Evolutionary conservation across 2,329 filamentous ascomycete genomes (phyloP), one percentile per base, ranked within the genome.

Genomic region (Harringtonia lauricola): DNA sequence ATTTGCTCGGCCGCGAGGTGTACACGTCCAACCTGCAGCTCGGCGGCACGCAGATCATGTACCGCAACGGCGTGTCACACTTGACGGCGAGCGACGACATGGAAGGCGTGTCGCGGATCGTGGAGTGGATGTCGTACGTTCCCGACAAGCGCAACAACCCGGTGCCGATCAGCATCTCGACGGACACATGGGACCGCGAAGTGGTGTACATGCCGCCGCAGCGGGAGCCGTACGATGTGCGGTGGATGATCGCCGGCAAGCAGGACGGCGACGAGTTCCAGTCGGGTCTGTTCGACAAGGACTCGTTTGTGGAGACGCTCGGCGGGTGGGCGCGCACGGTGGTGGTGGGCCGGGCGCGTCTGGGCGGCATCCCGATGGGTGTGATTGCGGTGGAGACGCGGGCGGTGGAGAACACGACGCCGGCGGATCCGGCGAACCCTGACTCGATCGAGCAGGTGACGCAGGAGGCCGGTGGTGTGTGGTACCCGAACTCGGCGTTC

Each of bases 41-140:
- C 52, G 92, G 92, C 80, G 92, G 92, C 56, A 98, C 92, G n/a
- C 92, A 98, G 68, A 98, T 98, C 76, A 98, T 98, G 92, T 96
- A 98, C 79, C 89, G 86, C 70, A 98, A 98, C 63, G 92, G 92
- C 79, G 92, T 98, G 35, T 96, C 92, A 19, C 92, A 98, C 72
- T 90, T 96, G 86, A 95, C 90, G 54, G 92, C 92, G 57, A 85
- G 83, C 55, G 90, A 98, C 59, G 92, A 98, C 69, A 96, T 98
- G 57, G 89, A 90, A 58, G 92, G 92, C 77, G 86, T 98, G 19
- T 88, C 86, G 57, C 94, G 94, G 75, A 96, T 98, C 60, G 87
- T 96, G 40, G 84, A 94, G 62, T 98, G 92, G 92, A 79, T 98
- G 74, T 92, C 90, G 2, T 98, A 88, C 58, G 85, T 98, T 26